These are phyloP conservation scores for Talaromyces atroroseus DNA, from an alignment of 2,329 filamentous ascomycete species.

Conservation along the genomic window DNA sequence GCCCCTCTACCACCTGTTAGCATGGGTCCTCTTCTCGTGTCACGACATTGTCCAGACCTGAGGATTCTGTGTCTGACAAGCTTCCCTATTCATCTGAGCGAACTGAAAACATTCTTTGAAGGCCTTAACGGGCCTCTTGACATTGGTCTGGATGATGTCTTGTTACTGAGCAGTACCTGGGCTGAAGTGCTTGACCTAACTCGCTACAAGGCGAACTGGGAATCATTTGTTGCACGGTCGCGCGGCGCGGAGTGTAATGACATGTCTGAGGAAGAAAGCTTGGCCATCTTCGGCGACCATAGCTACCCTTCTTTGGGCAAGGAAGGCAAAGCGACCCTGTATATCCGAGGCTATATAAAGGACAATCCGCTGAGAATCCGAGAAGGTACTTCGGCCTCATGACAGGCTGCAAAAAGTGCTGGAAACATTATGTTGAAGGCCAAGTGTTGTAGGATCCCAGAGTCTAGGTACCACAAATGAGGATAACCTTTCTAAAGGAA, in stretches of 20 bases:
- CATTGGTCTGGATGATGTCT: not conserved
- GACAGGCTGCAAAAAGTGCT: not conserved
- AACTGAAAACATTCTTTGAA: not conserved
- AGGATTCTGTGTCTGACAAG: not conserved
- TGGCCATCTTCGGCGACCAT: not conserved
- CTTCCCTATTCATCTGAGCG: constrained; percentile 1
- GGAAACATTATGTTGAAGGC: not conserved
- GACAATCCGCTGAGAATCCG: not conserved
- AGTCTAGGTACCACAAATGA: not conserved
- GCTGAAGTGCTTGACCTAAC: not conserved
- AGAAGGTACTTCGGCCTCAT: not conserved
- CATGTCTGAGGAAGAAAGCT: not conserved
- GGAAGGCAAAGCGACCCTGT: not conserved
- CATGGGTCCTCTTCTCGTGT: constrained; percentile 1
- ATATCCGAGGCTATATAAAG: not conserved
- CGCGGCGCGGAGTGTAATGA: constrained; percentile 1
- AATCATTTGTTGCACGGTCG: not conserved
- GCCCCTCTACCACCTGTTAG: not conserved
- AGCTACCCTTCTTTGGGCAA: not conserved
- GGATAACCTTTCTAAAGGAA: not conserved
- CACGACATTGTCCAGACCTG: not conserved
- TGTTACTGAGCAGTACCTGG: constrained; percentile 4
- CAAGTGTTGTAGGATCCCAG: not conserved
- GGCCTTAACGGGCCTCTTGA: not conserved
- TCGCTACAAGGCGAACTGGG: not conserved